A percentile compares a stretch with the other conserved stretches of the same genome.
Evolutionary conservation across 495 filamentous ascomycete genomes (phyloP).

Genomic region (Hypoxylon crocopeplum): DNA sequence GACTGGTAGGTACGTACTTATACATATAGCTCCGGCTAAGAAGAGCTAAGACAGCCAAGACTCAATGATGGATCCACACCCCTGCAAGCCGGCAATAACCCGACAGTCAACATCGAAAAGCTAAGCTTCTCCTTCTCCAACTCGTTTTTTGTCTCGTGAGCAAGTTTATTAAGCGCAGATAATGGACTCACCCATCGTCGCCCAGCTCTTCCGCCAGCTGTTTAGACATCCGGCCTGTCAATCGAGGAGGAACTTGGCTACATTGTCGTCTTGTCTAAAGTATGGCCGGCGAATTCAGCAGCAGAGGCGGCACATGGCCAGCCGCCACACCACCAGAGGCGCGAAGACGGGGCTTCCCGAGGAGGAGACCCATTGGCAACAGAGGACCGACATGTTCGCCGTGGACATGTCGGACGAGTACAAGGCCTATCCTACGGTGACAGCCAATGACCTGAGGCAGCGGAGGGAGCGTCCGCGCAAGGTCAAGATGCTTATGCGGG

Average conservation of each 20-base stretch:
- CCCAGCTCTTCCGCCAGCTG: slow-evolving; percentile 81
- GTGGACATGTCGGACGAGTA: slow-evolving; percentile 81
- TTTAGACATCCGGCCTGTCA: slow-evolving; percentile 77
- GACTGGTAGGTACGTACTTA: too few species aligned
- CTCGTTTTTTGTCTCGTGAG: not conserved
- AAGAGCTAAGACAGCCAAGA: too few species aligned
- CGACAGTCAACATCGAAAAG: slow-evolving; percentile 20
- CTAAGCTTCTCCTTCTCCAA: slow-evolving; percentile 4
- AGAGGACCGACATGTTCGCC: slow-evolving; percentile 72
- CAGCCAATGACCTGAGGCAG: slow-evolving; percentile 73
- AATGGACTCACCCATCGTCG: slow-evolving; percentile 86
- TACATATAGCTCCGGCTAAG: too few species aligned
- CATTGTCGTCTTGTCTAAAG: slow-evolving; percentile 49
- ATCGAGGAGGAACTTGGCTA: slow-evolving; percentile 57
- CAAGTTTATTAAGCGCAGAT: slow-evolving; percentile 12
- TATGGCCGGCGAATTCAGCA: slow-evolving; percentile 43
- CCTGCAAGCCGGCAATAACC: slow-evolving; percentile 28
- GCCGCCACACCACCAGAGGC: slow-evolving; percentile 26
- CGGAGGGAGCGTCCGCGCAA: slow-evolving; percentile 78
- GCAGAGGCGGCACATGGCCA: slow-evolving; percentile 39
- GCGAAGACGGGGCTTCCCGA: slow-evolving; percentile 17
- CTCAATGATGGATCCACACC: too few species aligned
- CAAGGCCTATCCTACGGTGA: slow-evolving; percentile 79
- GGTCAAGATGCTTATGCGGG: slow-evolving; percentile 95
- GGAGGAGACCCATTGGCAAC: slow-evolving; percentile 75